These are phyloP conservation scores for Fusarium caatingaense DNA, from an alignment of 2,329 filamentous ascomycete species.

Conservation along the genomic window DNA sequence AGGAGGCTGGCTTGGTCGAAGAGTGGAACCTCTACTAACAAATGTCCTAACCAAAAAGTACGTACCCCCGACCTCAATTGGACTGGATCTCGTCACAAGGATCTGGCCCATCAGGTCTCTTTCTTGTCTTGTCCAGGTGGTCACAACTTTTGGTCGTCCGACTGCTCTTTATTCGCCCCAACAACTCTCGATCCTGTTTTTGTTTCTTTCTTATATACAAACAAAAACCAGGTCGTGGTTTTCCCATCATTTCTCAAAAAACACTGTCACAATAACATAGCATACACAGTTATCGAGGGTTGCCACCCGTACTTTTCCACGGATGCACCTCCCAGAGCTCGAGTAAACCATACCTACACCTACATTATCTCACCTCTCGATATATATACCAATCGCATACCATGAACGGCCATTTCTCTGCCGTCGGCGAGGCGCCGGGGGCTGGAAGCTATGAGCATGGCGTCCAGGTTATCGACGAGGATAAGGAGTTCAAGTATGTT, in stretches of 20 bases:
- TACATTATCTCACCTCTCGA: slow-evolving; percentile 7
- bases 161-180: slow-evolving; percentile 38
- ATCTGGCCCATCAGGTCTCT: slow-evolving; percentile 31
- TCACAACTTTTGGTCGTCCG: slow-evolving; percentile 44
- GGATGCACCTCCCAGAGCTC: slow-evolving; percentile 37
- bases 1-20: slow-evolving; percentile 16
- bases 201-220: background rate
- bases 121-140: slow-evolving; percentile 41
- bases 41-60: slow-evolving; percentile 9
- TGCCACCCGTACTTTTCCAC: slow-evolving; percentile 28
- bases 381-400: slow-evolving; percentile 41
- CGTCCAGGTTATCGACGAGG: slow-evolving; percentile 91
- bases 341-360: slow-evolving; percentile 12
- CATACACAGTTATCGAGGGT: slow-evolving; percentile 24
- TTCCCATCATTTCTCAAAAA: background rate
- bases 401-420: slow-evolving; percentile 86
- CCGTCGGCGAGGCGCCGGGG: slow-evolving; percentile 73
- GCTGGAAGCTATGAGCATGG: slow-evolving; percentile 86
- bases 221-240: background rate
- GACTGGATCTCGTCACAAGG: slow-evolving; percentile 34
- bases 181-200: slow-evolving; percentile 27
- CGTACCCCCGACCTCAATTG: slow-evolving; percentile 30
- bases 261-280: slow-evolving; percentile 19
- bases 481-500: slow-evolving; percentile 94
- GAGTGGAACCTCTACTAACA: slow-evolving; percentile 22